phyloP scores from a whole-genome alignment of 2,329 filamentous ascomycete species.

The Colletotrichum filicis region DNA sequence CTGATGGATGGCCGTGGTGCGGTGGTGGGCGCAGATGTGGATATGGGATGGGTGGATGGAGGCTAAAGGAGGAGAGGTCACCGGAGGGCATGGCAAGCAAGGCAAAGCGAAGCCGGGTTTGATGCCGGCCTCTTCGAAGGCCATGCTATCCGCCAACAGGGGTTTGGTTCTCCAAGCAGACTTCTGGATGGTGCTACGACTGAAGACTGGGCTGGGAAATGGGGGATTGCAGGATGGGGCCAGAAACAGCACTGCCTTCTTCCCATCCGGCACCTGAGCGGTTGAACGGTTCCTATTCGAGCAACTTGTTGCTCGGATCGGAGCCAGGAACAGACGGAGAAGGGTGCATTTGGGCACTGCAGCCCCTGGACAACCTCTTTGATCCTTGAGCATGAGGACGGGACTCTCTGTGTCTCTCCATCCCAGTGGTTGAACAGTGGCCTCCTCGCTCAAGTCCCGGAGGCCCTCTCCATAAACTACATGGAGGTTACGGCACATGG shows the following conservation, averaged over 20 bases:
- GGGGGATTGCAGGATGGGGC: conserved; percentile 23
- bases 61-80: neutral
- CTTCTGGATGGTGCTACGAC: neutral
- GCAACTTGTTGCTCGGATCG: conserved; percentile 16
- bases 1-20: conserved; percentile 8
- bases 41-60: neutral
- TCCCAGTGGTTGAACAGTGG: neutral
- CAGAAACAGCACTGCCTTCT: conserved; percentile 30
- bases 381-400: conserved; percentile 12
- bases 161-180: neutral
- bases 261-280: conserved; percentile 14
- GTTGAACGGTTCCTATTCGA: conserved; percentile 15
- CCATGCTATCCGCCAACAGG: conserved; percentile 14
- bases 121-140: conserved; percentile 13
- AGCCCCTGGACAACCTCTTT: conserved; percentile 8
- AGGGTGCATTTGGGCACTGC: neutral
- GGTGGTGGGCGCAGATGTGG: conserved; percentile 25
- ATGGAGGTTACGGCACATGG: neutral
- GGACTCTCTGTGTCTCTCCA: neutral
- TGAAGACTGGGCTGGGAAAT: conserved; percentile 1
- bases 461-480: neutral
- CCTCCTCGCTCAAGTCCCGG: conserved; percentile 18
- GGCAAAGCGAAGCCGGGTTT: neutral
- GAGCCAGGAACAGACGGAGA: conserved; percentile 23
- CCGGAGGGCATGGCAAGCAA: neutral